Percentiles rank a stretch among this genome's conserved stretches.
Conservation (phyloP, 495 filamentous ascomycete genomes). For the Penicillium steckii region DNA sequence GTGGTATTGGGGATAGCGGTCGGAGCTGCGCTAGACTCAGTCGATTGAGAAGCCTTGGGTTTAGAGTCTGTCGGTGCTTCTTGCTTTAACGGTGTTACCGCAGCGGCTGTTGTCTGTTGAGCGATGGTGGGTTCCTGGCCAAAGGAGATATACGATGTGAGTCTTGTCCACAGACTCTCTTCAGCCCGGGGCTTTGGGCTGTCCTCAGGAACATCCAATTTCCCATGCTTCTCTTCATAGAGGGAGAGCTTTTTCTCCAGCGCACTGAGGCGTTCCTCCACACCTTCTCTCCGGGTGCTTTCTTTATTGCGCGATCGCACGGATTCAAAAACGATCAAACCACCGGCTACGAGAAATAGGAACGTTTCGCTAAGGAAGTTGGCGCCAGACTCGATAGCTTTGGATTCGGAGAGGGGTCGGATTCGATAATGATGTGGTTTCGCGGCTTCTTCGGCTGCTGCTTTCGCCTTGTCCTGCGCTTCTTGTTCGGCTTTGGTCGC, state of each 20-base stretch:
- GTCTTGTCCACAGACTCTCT: slow-evolving; percentile 30
- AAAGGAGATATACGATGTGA: slow-evolving; percentile 36
- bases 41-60: slow-evolving; percentile 2
- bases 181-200: slow-evolving; percentile 22
- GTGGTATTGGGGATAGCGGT: neutral
- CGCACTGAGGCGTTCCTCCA: slow-evolving; percentile 62
- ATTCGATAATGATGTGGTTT: slow-evolving; percentile 53
- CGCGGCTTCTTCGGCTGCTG: slow-evolving; percentile 47
- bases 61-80: slow-evolving; percentile 5
- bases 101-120: neutral
- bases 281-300: slow-evolving; percentile 67
- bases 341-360: slow-evolving; percentile 76
- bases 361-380: slow-evolving; percentile 93
- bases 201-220: slow-evolving; percentile 26
- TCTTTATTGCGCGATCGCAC: slow-evolving; percentile 76
- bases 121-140: slow-evolving; percentile 20
- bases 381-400: slow-evolving; percentile 93
- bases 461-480: slow-evolving; percentile 47
- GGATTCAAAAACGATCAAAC: slow-evolving; percentile 79
- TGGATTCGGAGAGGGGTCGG: slow-evolving; percentile 81
- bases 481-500: slow-evolving; percentile 64
- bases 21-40: neutral
- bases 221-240: slow-evolving; percentile 40
- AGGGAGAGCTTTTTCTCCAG: slow-evolving; percentile 66
- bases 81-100: too few relatives aligned